Evolutionary conservation across 495 filamentous ascomycete genomes (phyloP), one percentile per base, ranked within the genome.

Genomic region (Cryomyces minteri): DNA sequence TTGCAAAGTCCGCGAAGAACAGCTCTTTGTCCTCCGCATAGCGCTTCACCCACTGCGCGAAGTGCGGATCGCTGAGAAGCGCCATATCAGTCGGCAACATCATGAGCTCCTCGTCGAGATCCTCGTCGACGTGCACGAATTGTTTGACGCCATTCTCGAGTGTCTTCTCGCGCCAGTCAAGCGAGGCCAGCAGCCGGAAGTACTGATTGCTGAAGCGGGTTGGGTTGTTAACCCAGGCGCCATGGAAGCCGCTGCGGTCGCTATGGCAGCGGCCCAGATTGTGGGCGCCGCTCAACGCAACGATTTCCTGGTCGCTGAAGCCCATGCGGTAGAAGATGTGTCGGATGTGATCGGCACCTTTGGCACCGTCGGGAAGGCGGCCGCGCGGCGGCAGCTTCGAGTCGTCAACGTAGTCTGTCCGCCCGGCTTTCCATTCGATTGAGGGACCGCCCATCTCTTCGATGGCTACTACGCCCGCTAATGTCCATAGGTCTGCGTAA

Each of bases 131-230:
- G 54, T 71, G 72, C 37, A 73, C 69, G 54, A 76, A 78, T 60
- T 76, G 72, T 48, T 60, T 57, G 8, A 74, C 60, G 1, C 74
- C 74, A 48, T 66, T 74, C 33, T 53, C 47, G 48, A 75, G 50
- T 46, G 55, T 70, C 57, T 67, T 70, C 18, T 62, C 62, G 61
- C 62, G 67, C 74, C 73, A 80, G 46, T 70, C 64, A 41, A 74
- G 57, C 33, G 64, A 62, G 7, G 73, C 57, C 50, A 79, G 48
- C 44, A 78, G 52, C 47, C 66, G 62, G 63, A 72, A 78, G 51
- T 76, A 80, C 50, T 72, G 71, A 53, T 78, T 79, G 30, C 67
- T 72, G 62, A 78, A 79, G 18, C 74, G 64, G 5, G 72, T 79
- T 45, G 74, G 74, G 54, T 72, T 76, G 48, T 75, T 74, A 43